These are phyloP conservation scores for Fusarium proliferatum DNA, from an alignment of 2,329 filamentous ascomycete species.

Conservation along the genomic window DNA sequence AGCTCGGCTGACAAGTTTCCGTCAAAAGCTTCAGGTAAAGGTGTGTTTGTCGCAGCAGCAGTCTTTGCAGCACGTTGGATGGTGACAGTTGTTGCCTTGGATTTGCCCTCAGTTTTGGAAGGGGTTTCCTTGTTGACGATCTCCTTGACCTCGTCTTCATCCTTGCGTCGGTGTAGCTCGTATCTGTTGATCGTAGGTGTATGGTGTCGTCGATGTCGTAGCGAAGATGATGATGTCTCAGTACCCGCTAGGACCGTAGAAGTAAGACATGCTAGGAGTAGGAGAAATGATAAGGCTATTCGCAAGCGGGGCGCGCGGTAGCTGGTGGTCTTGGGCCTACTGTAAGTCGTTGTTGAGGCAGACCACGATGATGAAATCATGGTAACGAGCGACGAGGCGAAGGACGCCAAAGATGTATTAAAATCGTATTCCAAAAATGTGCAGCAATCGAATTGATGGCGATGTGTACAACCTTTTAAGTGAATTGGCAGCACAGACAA, in stretches of 20 bases:
- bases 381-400: conserved; percentile 33
- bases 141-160: conserved; percentile 25
- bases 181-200: conserved; percentile 11
- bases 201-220: conserved; percentile 26
- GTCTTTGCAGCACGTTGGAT: conserved; percentile 37
- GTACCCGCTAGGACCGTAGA: conserved; percentile 31
- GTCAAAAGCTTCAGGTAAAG: conserved; percentile 72
- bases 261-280: conserved; percentile 41
- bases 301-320: conserved; percentile 25
- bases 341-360: conserved; percentile 5
- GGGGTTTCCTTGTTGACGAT: conserved; percentile 29
- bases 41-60: conserved; percentile 52
- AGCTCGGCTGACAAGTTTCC: conserved; percentile 72
- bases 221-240: conserved; percentile 30
- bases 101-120: conserved; percentile 28
- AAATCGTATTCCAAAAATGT: background rate
- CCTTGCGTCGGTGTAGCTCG: conserved; percentile 26
- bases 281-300: conserved; percentile 22
- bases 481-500: conserved; percentile 24
- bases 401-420: conserved; percentile 10
- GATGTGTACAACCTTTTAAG: conserved; percentile 12
- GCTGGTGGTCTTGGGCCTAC: conserved; percentile 1
- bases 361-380: conserved; percentile 30
- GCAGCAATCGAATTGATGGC: background rate
- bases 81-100: conserved; percentile 40